Evolutionary conservation across 805 yeast species (phyloP), one percentile per base, ranked within the genome.

Genomic region (Wickerhamomyces rabaulensis): DNA sequence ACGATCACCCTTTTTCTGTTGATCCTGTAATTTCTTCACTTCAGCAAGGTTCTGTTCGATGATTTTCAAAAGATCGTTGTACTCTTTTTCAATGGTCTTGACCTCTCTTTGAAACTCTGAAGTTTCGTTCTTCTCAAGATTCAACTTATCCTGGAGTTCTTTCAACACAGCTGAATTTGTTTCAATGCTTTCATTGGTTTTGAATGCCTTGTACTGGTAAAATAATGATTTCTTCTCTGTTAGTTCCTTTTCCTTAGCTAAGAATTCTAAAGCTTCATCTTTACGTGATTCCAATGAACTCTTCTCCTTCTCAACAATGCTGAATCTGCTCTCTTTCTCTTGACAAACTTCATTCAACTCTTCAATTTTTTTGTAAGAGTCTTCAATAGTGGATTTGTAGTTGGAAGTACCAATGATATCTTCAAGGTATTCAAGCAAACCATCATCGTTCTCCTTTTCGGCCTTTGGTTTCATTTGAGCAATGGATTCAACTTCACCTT

Each of bases 401-500:
- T 76, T 74, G 1, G 97, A 74, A 0, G 99, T 95, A 4, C 99
- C 99, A 46, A 95, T 94, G 42, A 94, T 92, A 69, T 95, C 99
- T 61, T 94, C 99, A 50, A 94, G 68, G 62, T 94, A 94, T 60
- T 95, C 99, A 36, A 94, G 67, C 23, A 94, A 70, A 0, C 99
- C 99, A 62, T 94, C 98, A 57, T 92, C 98, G 52, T 80, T 80
- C 44, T 88, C 96, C 43, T 74, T 79, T 58, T 94, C 97, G 0
- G 97, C 98, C 60, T 92, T 94, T 10, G 99, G 87, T 62, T 92
- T 92, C 99, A 94, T 95, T 63, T 94, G 97, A 0, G 99, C 97
- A 60, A 94, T 94, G 53, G 91, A 84, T 68, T 94, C 99, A 39
- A 94, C 99, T 63, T 94, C 99, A 63, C 99, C 99, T 67, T 94